Conservation (phyloP, 2,329 filamentous ascomycete species). For the Sporothrix schenckii region DNA sequence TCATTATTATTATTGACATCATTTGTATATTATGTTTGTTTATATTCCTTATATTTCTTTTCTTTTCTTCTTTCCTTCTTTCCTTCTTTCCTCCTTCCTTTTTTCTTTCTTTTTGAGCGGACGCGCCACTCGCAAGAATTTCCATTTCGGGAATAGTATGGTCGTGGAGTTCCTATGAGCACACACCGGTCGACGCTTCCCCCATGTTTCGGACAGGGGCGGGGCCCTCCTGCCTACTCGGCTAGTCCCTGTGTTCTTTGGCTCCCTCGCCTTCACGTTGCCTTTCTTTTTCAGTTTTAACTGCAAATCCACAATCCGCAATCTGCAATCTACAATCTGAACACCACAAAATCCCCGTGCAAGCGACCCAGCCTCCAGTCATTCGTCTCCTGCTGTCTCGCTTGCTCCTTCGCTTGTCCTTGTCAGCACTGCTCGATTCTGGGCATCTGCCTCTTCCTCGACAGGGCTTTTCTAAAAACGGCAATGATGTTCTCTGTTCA, state of each 20-base stretch:
- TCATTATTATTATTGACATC: not conserved
- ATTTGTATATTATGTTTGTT: not conserved
- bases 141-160: not conserved
- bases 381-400: too few species aligned
- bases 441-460: not conserved
- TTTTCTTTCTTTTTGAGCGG: not conserved
- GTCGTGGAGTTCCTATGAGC: not conserved
- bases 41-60: not conserved
- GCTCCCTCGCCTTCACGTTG: too few species aligned
- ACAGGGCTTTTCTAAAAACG: not conserved
- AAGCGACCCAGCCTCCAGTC: too few species aligned
- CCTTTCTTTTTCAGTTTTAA: too few species aligned
- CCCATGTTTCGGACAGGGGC: constrained; percentile 10
- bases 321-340: not conserved
- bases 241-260: not conserved
- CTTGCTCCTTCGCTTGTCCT: not conserved
- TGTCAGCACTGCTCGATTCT: too few species aligned
- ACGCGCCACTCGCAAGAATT: constrained; percentile 3
- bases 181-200: constrained; percentile 20
- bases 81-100: not conserved
- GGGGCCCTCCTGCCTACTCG: not conserved
- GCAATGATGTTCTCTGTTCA: not conserved
- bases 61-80: not conserved
- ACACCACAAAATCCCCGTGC: too few species aligned
- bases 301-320: too few species aligned